phyloP scores from a whole-genome alignment of 352 stramenopile genomes.

The Pilasporangium apinafurcum region DNA sequence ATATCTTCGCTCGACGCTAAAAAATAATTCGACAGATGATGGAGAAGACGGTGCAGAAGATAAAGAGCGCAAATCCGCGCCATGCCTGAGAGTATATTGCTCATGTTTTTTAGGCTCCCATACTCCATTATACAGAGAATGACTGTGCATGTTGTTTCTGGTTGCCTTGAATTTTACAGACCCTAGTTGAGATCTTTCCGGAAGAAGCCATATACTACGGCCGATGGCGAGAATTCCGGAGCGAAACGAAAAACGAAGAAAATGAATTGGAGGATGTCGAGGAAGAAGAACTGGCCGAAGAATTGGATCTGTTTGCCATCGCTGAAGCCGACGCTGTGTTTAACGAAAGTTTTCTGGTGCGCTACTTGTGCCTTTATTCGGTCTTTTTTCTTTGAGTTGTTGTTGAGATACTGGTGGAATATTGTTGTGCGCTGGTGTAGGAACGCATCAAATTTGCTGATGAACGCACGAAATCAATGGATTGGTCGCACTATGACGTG shows the following conservation, averaged over 20 bases:
- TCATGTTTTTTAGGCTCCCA: neutral
- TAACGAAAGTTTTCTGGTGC: slow-evolving; percentile 63
- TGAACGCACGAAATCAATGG: slow-evolving; percentile 75
- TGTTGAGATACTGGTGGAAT: neutral
- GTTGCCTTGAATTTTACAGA: too few species aligned
- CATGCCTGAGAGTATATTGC: slow-evolving; percentile 38
- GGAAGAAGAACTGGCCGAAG: slow-evolving; percentile 75
- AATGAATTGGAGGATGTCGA: slow-evolving; percentile 76
- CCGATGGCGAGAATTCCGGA: slow-evolving; percentile 78
- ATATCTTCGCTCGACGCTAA: slow-evolving; percentile 32
- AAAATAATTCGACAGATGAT: slow-evolving; percentile 28
- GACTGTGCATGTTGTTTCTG: slow-evolving; percentile 4
- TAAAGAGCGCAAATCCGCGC: slow-evolving; percentile 28
- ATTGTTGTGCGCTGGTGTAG: slow-evolving; percentile 11
- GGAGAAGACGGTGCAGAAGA: too few species aligned
- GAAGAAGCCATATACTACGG: slow-evolving; percentile 80
- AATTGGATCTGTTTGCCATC: slow-evolving; percentile 80
- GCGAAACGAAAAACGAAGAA: slow-evolving; percentile 72
- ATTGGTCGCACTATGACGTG: slow-evolving; percentile 75
- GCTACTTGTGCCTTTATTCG: neutral
- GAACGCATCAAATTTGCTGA: slow-evolving; percentile 83
- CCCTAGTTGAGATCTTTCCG: slow-evolving; percentile 65
- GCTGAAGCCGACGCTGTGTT: slow-evolving; percentile 73
- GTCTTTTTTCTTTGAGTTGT: neutral
- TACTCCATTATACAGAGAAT: neutral